A percentile compares a stretch with the other conserved stretches of the same genome.
These are phyloP conservation scores for Globisporangium viniferum DNA, from an alignment of 352 stramenopile species.

Conservation along the genomic window DNA sequence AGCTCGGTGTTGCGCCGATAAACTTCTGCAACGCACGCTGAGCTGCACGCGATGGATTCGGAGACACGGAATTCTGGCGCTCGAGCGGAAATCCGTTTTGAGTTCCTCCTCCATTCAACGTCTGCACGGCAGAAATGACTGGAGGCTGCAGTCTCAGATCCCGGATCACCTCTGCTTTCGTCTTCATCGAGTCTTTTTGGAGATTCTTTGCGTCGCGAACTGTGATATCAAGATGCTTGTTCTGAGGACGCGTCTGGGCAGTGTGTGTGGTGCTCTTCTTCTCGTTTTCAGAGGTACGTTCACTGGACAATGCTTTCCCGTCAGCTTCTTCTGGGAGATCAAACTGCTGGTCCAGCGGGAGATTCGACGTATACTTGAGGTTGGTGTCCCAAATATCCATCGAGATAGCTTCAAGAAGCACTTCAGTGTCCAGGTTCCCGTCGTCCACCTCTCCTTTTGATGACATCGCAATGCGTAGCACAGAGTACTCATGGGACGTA, in stretches of 20 bases:
- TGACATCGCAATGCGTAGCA: slow-evolving; percentile 80
- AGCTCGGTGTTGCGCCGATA: slow-evolving; percentile 67
- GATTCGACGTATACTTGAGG: slow-evolving; percentile 81
- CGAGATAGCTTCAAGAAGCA: slow-evolving; percentile 82
- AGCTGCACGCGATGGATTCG: slow-evolving; percentile 39
- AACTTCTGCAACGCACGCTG: slow-evolving; percentile 69
- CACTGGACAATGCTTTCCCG: slow-evolving; percentile 1
- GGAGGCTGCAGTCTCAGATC: slow-evolving; percentile 15
- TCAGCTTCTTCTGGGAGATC: slow-evolving; percentile 40
- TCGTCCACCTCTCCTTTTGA: slow-evolving; percentile 53
- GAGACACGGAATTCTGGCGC: slow-evolving; percentile 45
- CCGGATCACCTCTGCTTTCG: slow-evolving; percentile 16
- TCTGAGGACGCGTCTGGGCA: background rate
- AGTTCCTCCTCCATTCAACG: background rate
- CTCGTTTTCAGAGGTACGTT: background rate
- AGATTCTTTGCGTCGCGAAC: background rate
- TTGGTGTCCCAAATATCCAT: slow-evolving; percentile 85
- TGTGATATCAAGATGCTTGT: slow-evolving; percentile 6
- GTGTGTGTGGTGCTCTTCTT: slow-evolving; percentile 2
- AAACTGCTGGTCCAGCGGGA: slow-evolving; percentile 63
- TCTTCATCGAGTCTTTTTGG: slow-evolving; percentile 8
- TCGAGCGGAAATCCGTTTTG: slow-evolving; percentile 9
- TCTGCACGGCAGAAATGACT: background rate
- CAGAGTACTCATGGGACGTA: slow-evolving; percentile 52
- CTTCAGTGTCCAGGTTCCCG: slow-evolving; percentile 65